Evolutionary conservation across 768 basidiomycete species (phyloP).

Genomic region (Tricholoma bakamatsutake): DNA sequence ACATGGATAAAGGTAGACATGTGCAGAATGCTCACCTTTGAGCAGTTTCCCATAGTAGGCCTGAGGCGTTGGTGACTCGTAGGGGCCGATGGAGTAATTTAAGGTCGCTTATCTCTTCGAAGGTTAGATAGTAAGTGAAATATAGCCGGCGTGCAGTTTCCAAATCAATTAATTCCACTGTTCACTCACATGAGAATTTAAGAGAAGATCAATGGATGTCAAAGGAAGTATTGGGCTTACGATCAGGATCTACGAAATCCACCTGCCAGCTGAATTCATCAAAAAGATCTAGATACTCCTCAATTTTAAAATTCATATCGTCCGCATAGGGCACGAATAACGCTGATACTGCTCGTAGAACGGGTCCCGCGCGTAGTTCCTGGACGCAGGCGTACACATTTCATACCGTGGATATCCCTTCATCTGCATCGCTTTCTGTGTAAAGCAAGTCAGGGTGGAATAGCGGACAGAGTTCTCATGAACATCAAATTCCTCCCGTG

Average conservation of each 20-base stretch:
- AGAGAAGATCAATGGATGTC: not conserved
- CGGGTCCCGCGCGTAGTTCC: slow-evolving; percentile 19
- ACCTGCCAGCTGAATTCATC: slow-evolving; percentile 27
- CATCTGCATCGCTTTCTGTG: not conserved
- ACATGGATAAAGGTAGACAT: not conserved
- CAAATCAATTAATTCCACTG: slow-evolving; percentile 45
- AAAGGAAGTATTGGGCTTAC: slow-evolving; percentile 32
- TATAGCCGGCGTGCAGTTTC: slow-evolving; percentile 38
- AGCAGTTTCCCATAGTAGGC: slow-evolving; percentile 35
- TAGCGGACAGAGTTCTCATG: slow-evolving; percentile 7
- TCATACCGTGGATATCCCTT: slow-evolving; percentile 30
- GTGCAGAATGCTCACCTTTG: slow-evolving; percentile 32
- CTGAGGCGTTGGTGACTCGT: slow-evolving; percentile 21
- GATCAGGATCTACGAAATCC: slow-evolving; percentile 40
- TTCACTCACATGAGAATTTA: not conserved
- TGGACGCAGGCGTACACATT: slow-evolving; percentile 38
- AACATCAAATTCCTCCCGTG: slow-evolving; percentile 11
- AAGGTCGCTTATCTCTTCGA: slow-evolving; percentile 30
- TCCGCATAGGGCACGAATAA: slow-evolving; percentile 45
- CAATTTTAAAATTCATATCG: slow-evolving; percentile 30
- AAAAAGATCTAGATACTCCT: slow-evolving; percentile 23
- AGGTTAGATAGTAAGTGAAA: slow-evolving; percentile 20
- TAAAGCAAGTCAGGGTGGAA: slow-evolving; percentile 7
- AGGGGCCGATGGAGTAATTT: slow-evolving; percentile 19
- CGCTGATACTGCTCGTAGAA: not conserved